Percentiles rank a stretch among this genome's conserved stretches.
Evolutionary conservation across 2,329 filamentous ascomycete species (phyloP).

Genomic region (Coleophoma eucalyptorum): DNA sequence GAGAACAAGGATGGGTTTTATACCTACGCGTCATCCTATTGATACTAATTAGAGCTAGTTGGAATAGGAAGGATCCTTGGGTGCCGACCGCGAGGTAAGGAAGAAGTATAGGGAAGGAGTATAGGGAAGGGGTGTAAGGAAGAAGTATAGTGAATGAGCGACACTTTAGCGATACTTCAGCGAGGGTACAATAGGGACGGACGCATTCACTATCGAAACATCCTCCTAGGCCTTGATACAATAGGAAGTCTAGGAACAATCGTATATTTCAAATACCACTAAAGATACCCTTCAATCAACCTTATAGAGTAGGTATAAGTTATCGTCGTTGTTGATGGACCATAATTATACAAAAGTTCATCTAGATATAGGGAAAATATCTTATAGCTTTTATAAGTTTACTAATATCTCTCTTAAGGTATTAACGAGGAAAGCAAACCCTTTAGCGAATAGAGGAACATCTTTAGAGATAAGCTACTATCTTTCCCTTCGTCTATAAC

Average conservation of each 20-base stretch:
- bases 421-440: background rate
- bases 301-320: background rate
- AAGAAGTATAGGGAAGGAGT: background rate
- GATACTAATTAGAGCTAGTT: background rate
- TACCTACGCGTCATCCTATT: background rate
- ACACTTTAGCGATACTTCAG: background rate
- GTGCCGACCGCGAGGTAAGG: background rate
- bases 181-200: background rate
- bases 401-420: background rate
- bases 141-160: background rate
- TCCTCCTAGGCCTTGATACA: background rate
- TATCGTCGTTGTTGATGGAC: background rate
- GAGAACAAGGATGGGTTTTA: background rate
- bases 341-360: background rate
- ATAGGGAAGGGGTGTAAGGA: background rate
- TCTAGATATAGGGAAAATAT: background rate
- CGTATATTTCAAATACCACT: background rate
- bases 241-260: background rate
- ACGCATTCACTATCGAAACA: conserved; percentile 1
- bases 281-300: background rate
- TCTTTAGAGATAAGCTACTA: background rate
- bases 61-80: conserved; percentile 1
- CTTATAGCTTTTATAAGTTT: background rate
- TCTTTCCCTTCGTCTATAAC: background rate
- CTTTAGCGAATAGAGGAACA: background rate